Evolutionary conservation across 306 rosid genomes (phyloP).

Genomic region (Acacia acuminata): DNA sequence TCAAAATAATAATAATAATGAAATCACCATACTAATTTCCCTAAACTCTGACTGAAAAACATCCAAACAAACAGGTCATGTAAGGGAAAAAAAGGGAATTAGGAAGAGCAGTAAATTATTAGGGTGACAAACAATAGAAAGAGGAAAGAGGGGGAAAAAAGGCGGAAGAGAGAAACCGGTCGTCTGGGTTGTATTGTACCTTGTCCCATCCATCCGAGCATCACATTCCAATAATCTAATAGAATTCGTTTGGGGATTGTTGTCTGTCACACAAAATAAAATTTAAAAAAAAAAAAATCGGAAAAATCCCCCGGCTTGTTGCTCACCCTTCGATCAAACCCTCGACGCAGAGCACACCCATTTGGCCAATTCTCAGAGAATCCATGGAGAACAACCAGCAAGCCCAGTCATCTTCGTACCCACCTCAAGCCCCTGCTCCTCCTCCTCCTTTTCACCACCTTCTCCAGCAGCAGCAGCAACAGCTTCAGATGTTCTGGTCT

Average conservation of each 20-base stretch:
- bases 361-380: slow-evolving; percentile 3
- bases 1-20: too few species aligned
- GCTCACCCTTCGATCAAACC: slow-evolving; percentile 31
- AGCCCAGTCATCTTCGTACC: slow-evolving; percentile 53
- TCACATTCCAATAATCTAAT: neutral
- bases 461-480: slow-evolving; percentile 92
- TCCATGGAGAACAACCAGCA: slow-evolving; percentile 44
- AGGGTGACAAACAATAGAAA: neutral
- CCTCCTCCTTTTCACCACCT: slow-evolving; percentile 80
- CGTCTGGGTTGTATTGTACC: neutral
- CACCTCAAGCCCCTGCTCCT: slow-evolving; percentile 45
- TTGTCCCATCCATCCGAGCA: slow-evolving; percentile 7
- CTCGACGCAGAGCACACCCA: slow-evolving; percentile 13
- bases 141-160: neutral
- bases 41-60: too few species aligned
- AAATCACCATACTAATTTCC: too few species aligned
- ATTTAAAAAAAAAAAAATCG: neutral
- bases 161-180: neutral
- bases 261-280: neutral
- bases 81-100: neutral
- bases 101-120: neutral
- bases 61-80: neutral
- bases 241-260: neutral
- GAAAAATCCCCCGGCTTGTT: neutral
- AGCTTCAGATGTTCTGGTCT: slow-evolving; percentile 96